Percentiles rank a stretch among this genome's conserved stretches.
Evolutionary conservation across 1,139 yeast species (phyloP).

Genomic region (Blastobotrys elegans): DNA sequence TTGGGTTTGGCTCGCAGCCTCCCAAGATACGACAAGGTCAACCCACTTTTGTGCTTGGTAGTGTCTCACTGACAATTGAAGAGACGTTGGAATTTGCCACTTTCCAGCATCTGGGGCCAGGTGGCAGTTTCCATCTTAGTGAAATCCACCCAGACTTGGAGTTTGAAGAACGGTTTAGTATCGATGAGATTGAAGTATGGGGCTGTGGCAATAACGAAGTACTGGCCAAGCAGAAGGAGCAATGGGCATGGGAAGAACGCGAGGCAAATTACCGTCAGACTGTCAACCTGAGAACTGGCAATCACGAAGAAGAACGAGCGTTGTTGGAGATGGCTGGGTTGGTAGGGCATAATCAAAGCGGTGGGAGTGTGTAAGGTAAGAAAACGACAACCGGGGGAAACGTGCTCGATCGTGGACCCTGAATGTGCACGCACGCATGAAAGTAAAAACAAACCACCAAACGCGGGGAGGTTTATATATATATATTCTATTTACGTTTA

Average conservation of each 20-base stretch:
- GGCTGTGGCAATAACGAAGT: slow-evolving; percentile 81
- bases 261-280: slow-evolving; percentile 76
- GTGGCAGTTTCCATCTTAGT: slow-evolving; percentile 42
- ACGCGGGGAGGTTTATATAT: no score
- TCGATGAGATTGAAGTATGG: slow-evolving; percentile 83
- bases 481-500: slow-evolving; percentile 16
- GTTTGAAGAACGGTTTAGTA: slow-evolving; percentile 66
- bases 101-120: slow-evolving; percentile 61
- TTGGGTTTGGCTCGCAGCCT: slow-evolving; percentile 65
- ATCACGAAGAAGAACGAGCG: slow-evolving; percentile 77
- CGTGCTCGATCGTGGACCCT: no score
- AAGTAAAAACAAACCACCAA: no score
- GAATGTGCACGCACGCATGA: no score
- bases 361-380: slow-evolving; percentile 50
- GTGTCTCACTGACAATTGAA: slow-evolving; percentile 74
- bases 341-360: slow-evolving; percentile 64
- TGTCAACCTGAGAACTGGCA: slow-evolving; percentile 46
- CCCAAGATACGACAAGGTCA: slow-evolving; percentile 23
- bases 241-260: slow-evolving; percentile 89
- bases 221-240: slow-evolving; percentile 64
- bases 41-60: slow-evolving; percentile 41
- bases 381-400: not conserved
- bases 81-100: slow-evolving; percentile 73
- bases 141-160: slow-evolving; percentile 31
- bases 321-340: slow-evolving; percentile 87